These are phyloP conservation scores for Solanum sitiens DNA, from an alignment of 257 asterid species.

Conservation along the genomic window DNA sequence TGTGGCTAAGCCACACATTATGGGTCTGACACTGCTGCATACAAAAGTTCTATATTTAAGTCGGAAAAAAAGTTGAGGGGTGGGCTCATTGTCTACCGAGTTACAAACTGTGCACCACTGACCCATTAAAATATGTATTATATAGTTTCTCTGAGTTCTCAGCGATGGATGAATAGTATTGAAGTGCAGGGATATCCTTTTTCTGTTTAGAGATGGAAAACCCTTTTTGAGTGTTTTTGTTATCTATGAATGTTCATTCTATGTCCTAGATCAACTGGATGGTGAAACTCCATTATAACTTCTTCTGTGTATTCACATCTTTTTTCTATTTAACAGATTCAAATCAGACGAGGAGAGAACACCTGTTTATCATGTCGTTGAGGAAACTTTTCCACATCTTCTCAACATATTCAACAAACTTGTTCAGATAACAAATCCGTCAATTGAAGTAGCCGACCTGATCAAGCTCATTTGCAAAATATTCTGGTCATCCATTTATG, in stretches of 20 bases:
- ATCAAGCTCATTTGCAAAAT: conserved; percentile 96
- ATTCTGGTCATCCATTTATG: conserved; percentile 96
- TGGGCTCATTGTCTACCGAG: background rate
- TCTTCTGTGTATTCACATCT: background rate
- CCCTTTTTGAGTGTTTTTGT: background rate
- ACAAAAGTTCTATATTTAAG: background rate
- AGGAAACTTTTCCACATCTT: conserved; percentile 83
- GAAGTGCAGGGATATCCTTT: background rate
- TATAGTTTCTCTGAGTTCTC: background rate
- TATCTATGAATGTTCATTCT: background rate
- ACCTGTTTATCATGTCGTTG: conserved; percentile 81
- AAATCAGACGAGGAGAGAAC: conserved; percentile 95
- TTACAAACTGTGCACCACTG: background rate
- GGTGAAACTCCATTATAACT: background rate
- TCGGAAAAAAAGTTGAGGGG: background rate
- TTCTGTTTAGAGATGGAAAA: background rate
- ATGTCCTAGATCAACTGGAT: background rate
- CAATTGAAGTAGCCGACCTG: conserved; percentile 83
- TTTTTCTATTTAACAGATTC: conserved; percentile 50
- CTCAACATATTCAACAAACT: conserved; percentile 70
- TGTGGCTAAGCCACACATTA: background rate
- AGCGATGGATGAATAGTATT: background rate
- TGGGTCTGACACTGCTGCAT: background rate
- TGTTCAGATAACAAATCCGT: conserved; percentile 71
- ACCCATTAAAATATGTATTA: background rate